Evolutionary conservation across 1,284 basidiomycete species (phyloP), one percentile per base, ranked within the genome.

Genomic region (Malassezia dermatis): DNA sequence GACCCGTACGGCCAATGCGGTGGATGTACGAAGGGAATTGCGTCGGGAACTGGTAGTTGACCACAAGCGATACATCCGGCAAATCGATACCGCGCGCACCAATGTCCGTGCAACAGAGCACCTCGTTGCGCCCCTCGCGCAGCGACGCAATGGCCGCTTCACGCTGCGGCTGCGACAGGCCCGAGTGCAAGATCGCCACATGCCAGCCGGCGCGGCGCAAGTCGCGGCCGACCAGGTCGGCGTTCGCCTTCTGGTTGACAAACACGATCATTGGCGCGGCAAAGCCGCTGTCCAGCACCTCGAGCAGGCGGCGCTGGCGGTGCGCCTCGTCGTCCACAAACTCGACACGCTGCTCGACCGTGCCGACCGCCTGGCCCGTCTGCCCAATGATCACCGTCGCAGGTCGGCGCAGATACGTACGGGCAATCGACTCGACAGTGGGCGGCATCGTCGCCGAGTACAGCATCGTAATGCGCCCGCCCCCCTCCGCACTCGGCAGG

Each of bases 401-500:
- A 5, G 93, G 90, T 63, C 84, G 84, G 66, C 84, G 84, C 21
- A 99, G 80, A 72, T 96, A 99, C 73, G 93, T 95, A 69, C 88
- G 81, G 13, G 94, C 87, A 51, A 99, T 78, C 15, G 93, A 81
- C 72, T 98, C 93, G 34, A 98, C 94, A 0, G 87, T 86, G 11
- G 93, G 81, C 8, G 94, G 93, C 94, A 99, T 98, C 15, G 93
- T 99, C 13, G 93, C 93, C 11, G 88, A 91, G 79, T 96, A 99
- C 63, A 99, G 84, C 88, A 51, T 86, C 4, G 68, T 71, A 13
- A 67, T 71, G 31, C 64, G 61, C 21, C 63, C 67, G 41, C 59
- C 66, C 30, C 54, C 48, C n/a, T 58, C 63, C 51, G 86, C 86
- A 2, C 82, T 80, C 3, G 94, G 93, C 60, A 98, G 80, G 56